A percentile compares a stretch with the other conserved stretches of the same genome.
Conservation (phyloP, 169 alveolate genomes). For the Ichthyophthirius multifiliis region DNA sequence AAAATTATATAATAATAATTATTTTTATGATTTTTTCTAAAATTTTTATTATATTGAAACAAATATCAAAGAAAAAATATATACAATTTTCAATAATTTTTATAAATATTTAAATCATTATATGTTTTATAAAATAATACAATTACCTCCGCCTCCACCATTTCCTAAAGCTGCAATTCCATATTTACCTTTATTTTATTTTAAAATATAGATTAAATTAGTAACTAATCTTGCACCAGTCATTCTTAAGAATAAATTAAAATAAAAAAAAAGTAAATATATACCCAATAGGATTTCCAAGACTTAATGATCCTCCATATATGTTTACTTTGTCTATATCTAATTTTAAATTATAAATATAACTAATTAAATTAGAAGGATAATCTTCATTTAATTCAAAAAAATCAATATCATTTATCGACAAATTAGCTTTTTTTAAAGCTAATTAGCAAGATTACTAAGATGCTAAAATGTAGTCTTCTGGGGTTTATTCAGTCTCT, state of each 20-base stretch:
- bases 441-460: slow-evolving; percentile 72
- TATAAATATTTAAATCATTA: too few species aligned
- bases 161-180: slow-evolving; percentile 87
- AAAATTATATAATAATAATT: too few species aligned
- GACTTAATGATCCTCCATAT: slow-evolving; percentile 92
- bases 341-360: slow-evolving; percentile 59
- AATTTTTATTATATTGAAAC: too few species aligned
- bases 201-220: slow-evolving; percentile 64
- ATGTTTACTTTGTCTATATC: slow-evolving; percentile 83
- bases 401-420: slow-evolving; percentile 52
- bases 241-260: slow-evolving; percentile 37
- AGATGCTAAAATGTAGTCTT: slow-evolving; percentile 88
- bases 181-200: slow-evolving; percentile 47
- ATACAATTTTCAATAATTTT: too few species aligned
- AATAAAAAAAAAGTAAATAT: background rate
- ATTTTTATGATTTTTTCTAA: too few species aligned
- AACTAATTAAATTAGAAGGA: slow-evolving; percentile 81
- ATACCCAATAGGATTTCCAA: slow-evolving; percentile 91
- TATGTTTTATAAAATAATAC: background rate
- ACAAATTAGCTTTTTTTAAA: slow-evolving; percentile 52
- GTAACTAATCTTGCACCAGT: slow-evolving; percentile 83
- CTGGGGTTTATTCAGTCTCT: slow-evolving; percentile 85
- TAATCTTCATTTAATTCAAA: slow-evolving; percentile 92
- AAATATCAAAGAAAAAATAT: too few species aligned
- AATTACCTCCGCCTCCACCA: slow-evolving; percentile 75